These are phyloP conservation scores for Dioscorea zingiberensis DNA, from an alignment of 106 monocot genomes.

Conservation along the genomic window DNA sequence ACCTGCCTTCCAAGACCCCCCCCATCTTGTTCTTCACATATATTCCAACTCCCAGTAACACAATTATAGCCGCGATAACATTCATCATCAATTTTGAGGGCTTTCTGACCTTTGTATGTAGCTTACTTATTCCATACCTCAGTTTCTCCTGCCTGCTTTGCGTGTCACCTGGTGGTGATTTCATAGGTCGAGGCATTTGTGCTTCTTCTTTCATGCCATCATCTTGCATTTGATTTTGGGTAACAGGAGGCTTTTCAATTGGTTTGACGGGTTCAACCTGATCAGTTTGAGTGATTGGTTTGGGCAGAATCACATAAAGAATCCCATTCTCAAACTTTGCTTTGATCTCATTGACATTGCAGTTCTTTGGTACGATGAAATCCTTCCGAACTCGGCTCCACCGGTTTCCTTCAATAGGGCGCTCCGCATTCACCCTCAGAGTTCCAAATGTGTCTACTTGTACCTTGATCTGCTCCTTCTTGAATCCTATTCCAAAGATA, in stretches of 20 bases:
- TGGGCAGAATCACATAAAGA: not conserved
- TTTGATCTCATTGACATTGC: not conserved
- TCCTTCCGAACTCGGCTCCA: conserved; percentile 27
- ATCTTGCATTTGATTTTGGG: not conserved
- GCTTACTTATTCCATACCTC: not conserved
- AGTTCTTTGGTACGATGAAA: not conserved
- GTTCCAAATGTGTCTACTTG: conserved; percentile 13
- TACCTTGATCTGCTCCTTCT: conserved; percentile 30
- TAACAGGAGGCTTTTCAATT: not conserved
- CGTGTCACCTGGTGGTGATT: not conserved
- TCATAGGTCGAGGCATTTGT: not conserved
- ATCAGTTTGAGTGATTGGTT: not conserved
- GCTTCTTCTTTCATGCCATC: not conserved
- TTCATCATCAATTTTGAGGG: not conserved
- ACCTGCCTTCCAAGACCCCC: too few relatives aligned
- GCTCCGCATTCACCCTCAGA: conserved; percentile 23
- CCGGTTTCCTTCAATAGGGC: conserved; percentile 17
- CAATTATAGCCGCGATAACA: not conserved
- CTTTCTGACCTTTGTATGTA: not conserved
- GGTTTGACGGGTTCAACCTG: not conserved
- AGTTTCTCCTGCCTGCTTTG: not conserved
- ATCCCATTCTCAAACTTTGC: not conserved
- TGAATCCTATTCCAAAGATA: conserved; percentile 12
- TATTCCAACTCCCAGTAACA: not conserved
- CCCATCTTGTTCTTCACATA: not conserved